Percentiles rank a stretch among this genome's conserved stretches.
These are phyloP conservation scores for Prunus yedoensis DNA, from an alignment of 331 rosid species.

Conservation along the genomic window DNA sequence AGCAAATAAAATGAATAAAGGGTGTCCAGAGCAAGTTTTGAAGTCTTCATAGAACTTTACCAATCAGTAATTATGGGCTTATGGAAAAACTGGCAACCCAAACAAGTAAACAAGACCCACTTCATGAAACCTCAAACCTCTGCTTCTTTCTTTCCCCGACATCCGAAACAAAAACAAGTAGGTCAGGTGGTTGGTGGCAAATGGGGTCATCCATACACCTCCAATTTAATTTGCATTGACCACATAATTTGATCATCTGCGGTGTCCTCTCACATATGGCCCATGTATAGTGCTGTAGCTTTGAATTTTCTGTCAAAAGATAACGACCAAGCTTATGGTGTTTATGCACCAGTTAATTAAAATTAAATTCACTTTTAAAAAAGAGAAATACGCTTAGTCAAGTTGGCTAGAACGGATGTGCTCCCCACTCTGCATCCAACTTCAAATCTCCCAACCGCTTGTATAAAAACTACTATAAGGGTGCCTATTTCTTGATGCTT, in stretches of 20 bases:
- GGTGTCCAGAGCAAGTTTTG: no score
- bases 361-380: no score
- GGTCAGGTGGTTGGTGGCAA: no score
- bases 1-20: no score
- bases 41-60: no score
- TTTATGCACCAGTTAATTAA: neutral
- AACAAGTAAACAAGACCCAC: neutral
- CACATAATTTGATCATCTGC: neutral
- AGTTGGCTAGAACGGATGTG: no score
- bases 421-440: no score
- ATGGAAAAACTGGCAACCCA: no score
- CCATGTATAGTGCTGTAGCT: neutral
- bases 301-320: neutral
- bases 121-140: neutral
- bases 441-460: accelerated
- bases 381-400: no score
- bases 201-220: neutral
- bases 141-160: neutral
- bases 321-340: neutral
- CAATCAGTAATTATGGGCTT: no score
- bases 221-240: conserved; percentile 14
- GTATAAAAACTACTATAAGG: no score
- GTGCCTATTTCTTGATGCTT: no score
- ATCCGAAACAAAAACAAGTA: neutral
- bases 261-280: neutral